phyloP scores from a whole-genome alignment of 2,329 filamentous ascomycete species.

The Epicoccum sorghinum region DNA sequence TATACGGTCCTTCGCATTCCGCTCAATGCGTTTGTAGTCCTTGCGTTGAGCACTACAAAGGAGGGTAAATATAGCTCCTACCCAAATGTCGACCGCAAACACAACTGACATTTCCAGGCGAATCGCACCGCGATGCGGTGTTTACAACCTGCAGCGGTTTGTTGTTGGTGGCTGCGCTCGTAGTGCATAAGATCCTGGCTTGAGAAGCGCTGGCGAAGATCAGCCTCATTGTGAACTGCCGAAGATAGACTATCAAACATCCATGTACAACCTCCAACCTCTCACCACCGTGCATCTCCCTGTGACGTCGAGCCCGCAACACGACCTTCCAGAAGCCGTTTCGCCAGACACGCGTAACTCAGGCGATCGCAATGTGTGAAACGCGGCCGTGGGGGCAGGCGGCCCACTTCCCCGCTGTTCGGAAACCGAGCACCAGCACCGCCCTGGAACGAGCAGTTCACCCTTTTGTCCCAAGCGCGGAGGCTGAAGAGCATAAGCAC shows the following conservation, averaged over 20 bases:
- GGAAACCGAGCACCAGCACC: constrained; percentile 15
- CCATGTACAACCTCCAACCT: background rate
- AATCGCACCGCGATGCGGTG: constrained; percentile 38
- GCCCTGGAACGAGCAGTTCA: background rate
- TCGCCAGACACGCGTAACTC: constrained; percentile 11
- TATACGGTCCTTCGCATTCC: constrained; percentile 65
- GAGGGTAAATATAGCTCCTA: constrained; percentile 30
- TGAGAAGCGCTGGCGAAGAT: constrained; percentile 9
- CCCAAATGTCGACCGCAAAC: background rate
- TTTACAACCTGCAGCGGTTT: constrained; percentile 40
- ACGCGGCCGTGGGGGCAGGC: constrained; percentile 11
- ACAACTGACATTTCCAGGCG: constrained; percentile 27
- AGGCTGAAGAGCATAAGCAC: constrained; percentile 8
- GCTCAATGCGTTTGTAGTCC: constrained; percentile 55
- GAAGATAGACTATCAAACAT: constrained; percentile 7
- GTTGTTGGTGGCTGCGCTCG: constrained; percentile 34
- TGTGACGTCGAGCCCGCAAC: constrained; percentile 7
- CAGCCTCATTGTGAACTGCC: constrained; percentile 11
- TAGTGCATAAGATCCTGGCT: constrained; percentile 33
- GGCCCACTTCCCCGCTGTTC: constrained; percentile 18
- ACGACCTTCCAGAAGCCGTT: constrained; percentile 8
- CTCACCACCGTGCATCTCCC: constrained; percentile 2
- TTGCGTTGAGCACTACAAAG: constrained; percentile 41
- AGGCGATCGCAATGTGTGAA: constrained; percentile 14
- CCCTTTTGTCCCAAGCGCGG: background rate